These are phyloP conservation scores for Pueraria montana DNA, from an alignment of 306 rosid species.

Conservation along the genomic window DNA sequence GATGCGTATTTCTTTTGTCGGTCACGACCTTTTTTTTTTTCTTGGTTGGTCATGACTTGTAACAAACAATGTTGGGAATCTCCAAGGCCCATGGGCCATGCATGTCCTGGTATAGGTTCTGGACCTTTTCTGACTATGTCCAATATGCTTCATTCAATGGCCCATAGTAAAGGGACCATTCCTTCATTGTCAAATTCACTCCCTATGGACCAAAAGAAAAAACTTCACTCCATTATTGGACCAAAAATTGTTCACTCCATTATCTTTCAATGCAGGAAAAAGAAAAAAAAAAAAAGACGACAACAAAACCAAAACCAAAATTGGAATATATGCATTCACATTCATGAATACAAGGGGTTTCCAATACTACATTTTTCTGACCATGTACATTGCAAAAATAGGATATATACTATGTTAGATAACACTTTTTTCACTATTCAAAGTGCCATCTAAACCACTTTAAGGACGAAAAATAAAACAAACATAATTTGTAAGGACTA, in stretches of 20 bases:
- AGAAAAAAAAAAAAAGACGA: background rate
- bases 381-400: background rate
- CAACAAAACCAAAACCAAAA: background rate
- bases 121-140: background rate
- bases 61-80: background rate
- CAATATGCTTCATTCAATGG: background rate
- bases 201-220: background rate
- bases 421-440: no score
- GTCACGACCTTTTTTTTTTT: background rate
- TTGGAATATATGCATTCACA: background rate
- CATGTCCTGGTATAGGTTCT: background rate
- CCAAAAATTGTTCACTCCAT: background rate
- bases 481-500: no score
- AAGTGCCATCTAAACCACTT: no score
- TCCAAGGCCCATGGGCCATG: background rate
- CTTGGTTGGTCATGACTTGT: background rate
- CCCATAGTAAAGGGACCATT: background rate
- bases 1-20: background rate
- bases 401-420: background rate
- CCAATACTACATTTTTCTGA: background rate
- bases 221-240: background rate
- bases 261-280: background rate
- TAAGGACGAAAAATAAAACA: no score
- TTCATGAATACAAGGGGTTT: background rate
- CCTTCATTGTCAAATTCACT: background rate